Evolutionary conservation across 2,329 filamentous ascomycete species (phyloP), one percentile per base, ranked within the genome.

Genomic region (Davidsoniella virescens): DNA sequence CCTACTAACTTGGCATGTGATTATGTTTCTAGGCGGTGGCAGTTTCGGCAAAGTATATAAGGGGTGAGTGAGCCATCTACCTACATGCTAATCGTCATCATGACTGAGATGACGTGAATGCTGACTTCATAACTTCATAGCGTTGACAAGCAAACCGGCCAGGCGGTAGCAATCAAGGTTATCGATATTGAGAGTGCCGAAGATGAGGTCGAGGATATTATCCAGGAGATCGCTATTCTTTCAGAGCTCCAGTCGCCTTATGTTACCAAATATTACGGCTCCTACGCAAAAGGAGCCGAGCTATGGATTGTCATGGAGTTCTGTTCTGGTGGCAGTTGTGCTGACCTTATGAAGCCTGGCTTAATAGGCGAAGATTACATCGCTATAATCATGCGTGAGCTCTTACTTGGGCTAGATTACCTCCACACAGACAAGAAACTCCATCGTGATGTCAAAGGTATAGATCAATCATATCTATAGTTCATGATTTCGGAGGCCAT

Each of bases 261-360:
- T 62, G 90, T 96, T 55, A 98, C 92, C 38, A 92, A 93, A 65
- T 98, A 98, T 70, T 87, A 94, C 68, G 92, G 92, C 57, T 95
- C 90, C 51, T 96, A 92, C 62, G 79, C 94, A 58, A 94, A 94
- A 61, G 92, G 90, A 20, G 92, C 88, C 2, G 86, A 96, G 68
- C 69, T 98, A 59, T 98, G 92, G 92, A 98, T 98, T 59, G 87
- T 96, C 64, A 98, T 98, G 92, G 92, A 98, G 65, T 98, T 92
- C 61, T 98, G 92, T 66, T 88, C 90, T 1, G 92, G 92, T 18
- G 92, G 92, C 4, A 96, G 90, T 66, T 96, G 92, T 62, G 87
- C 86, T 44, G 92, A 96, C 63, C 70, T 98, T 54, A 84, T 98
- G 82, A 94, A 94, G 68, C 87, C 92, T 0, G 92, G 92, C 20